Percentiles rank a stretch among this genome's conserved stretches.
These are phyloP conservation scores for Sphaerostilbella broomeana DNA, from an alignment of 2,329 filamentous ascomycete genomes.

Conservation along the genomic window DNA sequence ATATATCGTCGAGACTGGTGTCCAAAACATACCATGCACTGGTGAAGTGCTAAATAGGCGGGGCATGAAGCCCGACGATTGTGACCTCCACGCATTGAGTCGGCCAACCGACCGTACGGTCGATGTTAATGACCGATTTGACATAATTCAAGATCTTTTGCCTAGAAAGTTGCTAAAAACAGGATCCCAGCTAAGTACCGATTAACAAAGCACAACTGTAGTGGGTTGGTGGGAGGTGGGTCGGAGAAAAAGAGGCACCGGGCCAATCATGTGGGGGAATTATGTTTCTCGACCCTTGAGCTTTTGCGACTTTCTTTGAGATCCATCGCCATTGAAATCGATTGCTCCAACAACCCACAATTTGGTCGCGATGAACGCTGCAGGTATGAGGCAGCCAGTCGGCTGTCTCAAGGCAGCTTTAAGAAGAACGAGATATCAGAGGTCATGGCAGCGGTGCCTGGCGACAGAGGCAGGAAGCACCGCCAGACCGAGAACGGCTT, in stretches of 20 bases:
- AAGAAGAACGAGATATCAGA: slow-evolving; percentile 50
- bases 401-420: slow-evolving; percentile 63
- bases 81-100: slow-evolving; percentile 3
- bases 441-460: slow-evolving; percentile 39
- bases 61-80: slow-evolving; percentile 1
- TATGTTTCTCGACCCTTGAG: slow-evolving; percentile 14
- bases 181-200: background rate
- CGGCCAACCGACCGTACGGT: slow-evolving; percentile 21
- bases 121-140: slow-evolving; percentile 19
- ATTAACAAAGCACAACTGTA: slow-evolving; percentile 14
- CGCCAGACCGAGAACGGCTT: slow-evolving; percentile 20
- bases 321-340: slow-evolving; percentile 6
- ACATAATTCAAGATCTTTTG: slow-evolving; percentile 12
- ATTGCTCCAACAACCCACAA: slow-evolving; percentile 11
- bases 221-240: slow-evolving; percentile 16
- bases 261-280: slow-evolving; percentile 31
- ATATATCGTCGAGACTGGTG: background rate
- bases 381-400: slow-evolving; percentile 57
- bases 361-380: slow-evolving; percentile 50
- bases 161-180: too few species aligned
- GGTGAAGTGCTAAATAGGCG: slow-evolving; percentile 27
- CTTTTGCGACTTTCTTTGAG: slow-evolving; percentile 14
- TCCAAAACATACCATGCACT: slow-evolving; percentile 22
- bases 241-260: slow-evolving; percentile 27
- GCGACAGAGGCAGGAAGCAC: slow-evolving; percentile 31